Evolutionary conservation across 257 asterid species (phyloP), one percentile per base, ranked within the genome.

Genomic region (Ophiorrhiza pumila): DNA sequence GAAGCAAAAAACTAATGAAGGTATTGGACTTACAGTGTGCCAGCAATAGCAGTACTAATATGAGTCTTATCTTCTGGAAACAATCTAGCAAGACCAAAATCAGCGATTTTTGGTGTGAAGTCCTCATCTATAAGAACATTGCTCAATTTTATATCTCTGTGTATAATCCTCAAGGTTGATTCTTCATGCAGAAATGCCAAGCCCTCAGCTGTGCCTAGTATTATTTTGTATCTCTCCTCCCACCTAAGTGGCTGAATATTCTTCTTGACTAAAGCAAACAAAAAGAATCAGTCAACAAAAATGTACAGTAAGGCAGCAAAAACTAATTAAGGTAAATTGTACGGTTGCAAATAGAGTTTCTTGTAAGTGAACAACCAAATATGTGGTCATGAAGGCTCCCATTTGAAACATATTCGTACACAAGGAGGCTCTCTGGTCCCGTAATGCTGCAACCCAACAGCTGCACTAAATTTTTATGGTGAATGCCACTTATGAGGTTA

Each of bases 371-470:
- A 67, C 39, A 65, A 90, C 96, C 95, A 6, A 81, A 84, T 18
- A 88, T 74, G 63, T 83, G 85, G 43, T 88, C 90, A 17, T 81
- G 89, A 60, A 91, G 91, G 83, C 96, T 91, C 56, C 84, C 89
- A 65, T 89, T 91, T n/a, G 97, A 81, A 57, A 86, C 84, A 0
- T 79, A 91, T 65, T 86, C 97, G 20, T 89, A 91, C 46, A 89
- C 96, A 8, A 91, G 94, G 53, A 91, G 89, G 57, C 96, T 89
- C 78, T 89, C 97, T 1, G 97, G 97, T 52, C 96, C 97, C 34
- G 93, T 85, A 69, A 89, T 83, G 87, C 97, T 89, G 87, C 92
- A 91, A 6, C 96, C 96, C 72, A 87, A 79, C 63, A 91, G 87
- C 85, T 81, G 85, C 78, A 87, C 96, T 45, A 91, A 79, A 82